Conservation (phyloP, 148 eudicot genomes). For the Vaccinium corymbosum region DNA sequence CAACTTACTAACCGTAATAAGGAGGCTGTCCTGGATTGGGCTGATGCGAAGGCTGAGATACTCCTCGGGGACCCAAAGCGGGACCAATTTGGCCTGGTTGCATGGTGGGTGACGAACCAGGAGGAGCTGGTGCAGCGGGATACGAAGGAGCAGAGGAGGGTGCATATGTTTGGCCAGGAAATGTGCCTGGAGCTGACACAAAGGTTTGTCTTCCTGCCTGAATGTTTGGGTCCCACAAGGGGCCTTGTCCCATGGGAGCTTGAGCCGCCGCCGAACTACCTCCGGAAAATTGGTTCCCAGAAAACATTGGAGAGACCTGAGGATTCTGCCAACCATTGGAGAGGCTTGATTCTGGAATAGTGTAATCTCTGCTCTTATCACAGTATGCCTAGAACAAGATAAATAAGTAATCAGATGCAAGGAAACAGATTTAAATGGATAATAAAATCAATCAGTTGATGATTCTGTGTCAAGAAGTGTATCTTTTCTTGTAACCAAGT, state of each 20-base stretch:
- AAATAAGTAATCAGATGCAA: constrained; percentile 9
- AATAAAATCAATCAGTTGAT: not conserved
- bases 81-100: constrained; percentile 26
- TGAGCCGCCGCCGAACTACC: constrained; percentile 18
- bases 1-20: constrained; percentile 31
- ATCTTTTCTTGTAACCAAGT: constrained; percentile 19
- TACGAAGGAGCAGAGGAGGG: constrained; percentile 29
- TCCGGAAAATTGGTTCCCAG: constrained; percentile 31
- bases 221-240: constrained; percentile 44
- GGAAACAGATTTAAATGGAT: not conserved
- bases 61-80: constrained; percentile 12
- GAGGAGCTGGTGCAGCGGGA: constrained; percentile 26
- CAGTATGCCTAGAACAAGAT: constrained; percentile 43
- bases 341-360: constrained; percentile 33
- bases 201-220: constrained; percentile 34
- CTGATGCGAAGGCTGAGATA: constrained; percentile 18
- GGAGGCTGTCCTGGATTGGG: constrained; percentile 32
- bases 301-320: constrained; percentile 29
- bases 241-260: constrained; percentile 16
- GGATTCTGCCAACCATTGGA: constrained; percentile 45
- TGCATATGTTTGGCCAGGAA: constrained; percentile 42
- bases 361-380: constrained; percentile 80
- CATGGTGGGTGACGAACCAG: constrained; percentile 19
- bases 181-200: constrained; percentile 38
- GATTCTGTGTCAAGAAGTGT: constrained; percentile 27